Percentiles rank a stretch among this genome's conserved stretches.
phyloP scores from a whole-genome alignment of 345 rosid species.

The Rubroshorea leprosula region DNA sequence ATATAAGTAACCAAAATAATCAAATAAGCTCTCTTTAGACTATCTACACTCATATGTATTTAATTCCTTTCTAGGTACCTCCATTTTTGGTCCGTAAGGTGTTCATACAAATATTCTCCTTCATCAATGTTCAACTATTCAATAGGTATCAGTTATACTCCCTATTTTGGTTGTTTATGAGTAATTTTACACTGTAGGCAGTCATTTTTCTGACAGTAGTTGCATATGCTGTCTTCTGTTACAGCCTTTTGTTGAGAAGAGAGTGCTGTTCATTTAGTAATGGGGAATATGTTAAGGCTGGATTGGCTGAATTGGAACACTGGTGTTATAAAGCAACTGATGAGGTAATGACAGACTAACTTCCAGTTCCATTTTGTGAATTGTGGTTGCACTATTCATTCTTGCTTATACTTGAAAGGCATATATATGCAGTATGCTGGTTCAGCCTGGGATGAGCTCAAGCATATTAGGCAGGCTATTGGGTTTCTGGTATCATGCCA shows the following conservation, averaged over 20 bases:
- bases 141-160: conserved; percentile 56
- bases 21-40: not conserved
- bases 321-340: conserved; percentile 96
- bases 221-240: conserved; percentile 7
- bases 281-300: conserved; percentile 91
- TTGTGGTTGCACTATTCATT: not conserved
- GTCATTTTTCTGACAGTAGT: not conserved
- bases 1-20: not conserved
- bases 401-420: not conserved
- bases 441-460: conserved; percentile 90
- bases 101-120: conserved; percentile 92
- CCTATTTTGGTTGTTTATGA: not conserved
- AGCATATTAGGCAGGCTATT: conserved; percentile 90
- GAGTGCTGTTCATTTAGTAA: conserved; percentile 97
- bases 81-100: conserved; percentile 91
- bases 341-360: conserved; percentile 44
- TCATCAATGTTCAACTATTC: conserved; percentile 93
- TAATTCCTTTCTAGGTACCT: conserved; percentile 54
- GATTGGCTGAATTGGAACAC: conserved; percentile 87
- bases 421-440: conserved; percentile 69
- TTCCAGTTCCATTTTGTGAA: conserved; percentile 6
- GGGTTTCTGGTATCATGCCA: conserved; percentile 69
- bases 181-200: not conserved
- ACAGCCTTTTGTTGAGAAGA: conserved; percentile 76
- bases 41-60: not conserved